Base-by-base conservation (phyloP, 768 basidiomycete genomes). In the Pholiota molesta region DNA sequence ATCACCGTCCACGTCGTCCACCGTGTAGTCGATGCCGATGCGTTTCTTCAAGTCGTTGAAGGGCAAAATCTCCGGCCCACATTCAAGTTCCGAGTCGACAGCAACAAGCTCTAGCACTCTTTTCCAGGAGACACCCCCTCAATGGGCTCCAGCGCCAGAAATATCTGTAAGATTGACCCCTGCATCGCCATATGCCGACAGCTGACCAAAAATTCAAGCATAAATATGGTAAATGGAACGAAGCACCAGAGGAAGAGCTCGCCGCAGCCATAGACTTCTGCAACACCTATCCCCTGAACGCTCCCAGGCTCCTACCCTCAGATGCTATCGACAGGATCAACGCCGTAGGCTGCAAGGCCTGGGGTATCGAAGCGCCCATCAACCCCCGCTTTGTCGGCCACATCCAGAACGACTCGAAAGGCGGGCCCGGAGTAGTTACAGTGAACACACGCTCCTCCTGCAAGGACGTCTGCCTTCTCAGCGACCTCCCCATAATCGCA, bases 131-230 rank as follows among this genome's bases (percentile, higher is more conserved):
- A 62, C 64, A 21, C 86, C 84, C 5, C 87, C 88, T 5, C 73
- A 72, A 39, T 89, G 88, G 88, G 75, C 82, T 0, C 79, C 88
- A 16, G 87, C 88, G 0, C 81, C 83, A 2, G 88, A 89, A 66
- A 62, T 57, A 17, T 78, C 81, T 1, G 80, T 80, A 65, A 51
- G 75, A 47, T 19, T 52, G 26, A 8, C n/a, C 59, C 6, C 6
- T 14, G 17, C 19, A 28, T n/a, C 14, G 3, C 35, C 23, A 37
- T 33, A 26, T 31, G 35, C 28, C 37, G 19, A 6, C n/a, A 7
- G 37, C 44, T 29, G 13, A 51, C 37, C 14, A 23, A 19, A 56
- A 39, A 13, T 19, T 16, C 35, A 35, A 81, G 80, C 77, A 85
- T 65, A 59, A 56, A 9, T 73, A 70, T n/a, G 88, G 88, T 2